Conservation (phyloP, 768 basidiomycete genomes). For the Leccinellum rugosiceps region DNA sequence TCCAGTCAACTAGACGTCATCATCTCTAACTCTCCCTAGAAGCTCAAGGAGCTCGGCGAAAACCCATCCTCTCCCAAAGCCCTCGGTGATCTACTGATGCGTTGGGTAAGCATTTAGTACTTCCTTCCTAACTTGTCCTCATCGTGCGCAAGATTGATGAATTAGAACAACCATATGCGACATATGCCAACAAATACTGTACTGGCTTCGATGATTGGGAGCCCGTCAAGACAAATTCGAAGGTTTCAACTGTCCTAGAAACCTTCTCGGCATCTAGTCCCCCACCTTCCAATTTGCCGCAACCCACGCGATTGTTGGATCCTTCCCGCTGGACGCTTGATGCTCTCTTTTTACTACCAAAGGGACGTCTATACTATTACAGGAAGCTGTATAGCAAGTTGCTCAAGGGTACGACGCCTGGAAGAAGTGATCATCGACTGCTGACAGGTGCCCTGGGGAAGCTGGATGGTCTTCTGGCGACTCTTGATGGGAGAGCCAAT, state of each 20-base stretch:
- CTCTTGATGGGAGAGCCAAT: constrained; percentile 57
- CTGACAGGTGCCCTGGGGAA: constrained; percentile 78
- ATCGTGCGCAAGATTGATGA: constrained; percentile 73
- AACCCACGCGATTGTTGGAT: constrained; percentile 34
- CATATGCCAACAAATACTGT: constrained; percentile 70
- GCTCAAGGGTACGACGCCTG: constrained; percentile 81
- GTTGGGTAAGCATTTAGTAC: constrained; percentile 69
- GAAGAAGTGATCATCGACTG: constrained; percentile 81
- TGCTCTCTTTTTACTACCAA: constrained; percentile 82
- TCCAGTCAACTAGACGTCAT: background rate
- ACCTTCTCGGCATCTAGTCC: constrained; percentile 66
- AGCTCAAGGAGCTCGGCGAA: constrained; percentile 90
- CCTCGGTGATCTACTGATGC: constrained; percentile 92
- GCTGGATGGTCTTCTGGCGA: constrained; percentile 68
- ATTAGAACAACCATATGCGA: constrained; percentile 80
- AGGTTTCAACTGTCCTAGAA: constrained; percentile 63
- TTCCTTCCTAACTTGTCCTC: constrained; percentile 14
- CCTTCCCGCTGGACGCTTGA: constrained; percentile 77
- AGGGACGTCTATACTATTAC: constrained; percentile 84
- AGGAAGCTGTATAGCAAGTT: constrained; percentile 83
- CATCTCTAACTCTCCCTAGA: constrained; percentile 46
- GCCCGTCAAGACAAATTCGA: constrained; percentile 72
- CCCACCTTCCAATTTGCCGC: constrained; percentile 44
- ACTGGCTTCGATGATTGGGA: constrained; percentile 82
- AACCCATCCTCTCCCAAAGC: constrained; percentile 92